These are phyloP conservation scores for Mycena citricolor DNA, from an alignment of 1,284 basidiomycete genomes.

Conservation along the genomic window DNA sequence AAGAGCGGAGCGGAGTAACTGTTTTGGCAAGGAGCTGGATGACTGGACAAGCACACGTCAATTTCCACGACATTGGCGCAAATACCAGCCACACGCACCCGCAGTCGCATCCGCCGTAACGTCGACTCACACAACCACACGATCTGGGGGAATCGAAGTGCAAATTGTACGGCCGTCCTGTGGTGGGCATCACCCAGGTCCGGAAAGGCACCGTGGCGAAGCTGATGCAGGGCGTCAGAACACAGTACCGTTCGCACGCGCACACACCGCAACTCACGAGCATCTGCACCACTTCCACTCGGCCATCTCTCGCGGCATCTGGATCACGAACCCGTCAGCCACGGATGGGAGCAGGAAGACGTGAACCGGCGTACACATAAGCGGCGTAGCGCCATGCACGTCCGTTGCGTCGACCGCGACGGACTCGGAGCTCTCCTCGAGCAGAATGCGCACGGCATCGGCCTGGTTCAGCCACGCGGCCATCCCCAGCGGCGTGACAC, in stretches of 20 bases:
- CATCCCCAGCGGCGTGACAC: constrained; percentile 72
- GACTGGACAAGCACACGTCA: constrained; percentile 8
- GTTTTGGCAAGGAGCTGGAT: background rate
- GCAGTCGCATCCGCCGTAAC: constrained; percentile 57
- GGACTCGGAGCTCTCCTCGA: constrained; percentile 56
- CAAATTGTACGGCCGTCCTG: constrained; percentile 67
- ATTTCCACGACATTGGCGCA: constrained; percentile 16
- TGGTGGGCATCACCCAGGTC: constrained; percentile 69
- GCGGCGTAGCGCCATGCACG: constrained; percentile 65
- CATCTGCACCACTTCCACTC: constrained; percentile 56
- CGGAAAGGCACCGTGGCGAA: constrained; percentile 66
- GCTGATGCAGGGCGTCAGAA: constrained; percentile 35
- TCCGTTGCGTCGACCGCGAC: constrained; percentile 73
- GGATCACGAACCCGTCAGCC: constrained; percentile 24
- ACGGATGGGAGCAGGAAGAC: constrained; percentile 15
- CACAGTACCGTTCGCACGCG: constrained; percentile 4
- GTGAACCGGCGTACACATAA: constrained; percentile 65
- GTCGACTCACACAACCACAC: constrained; percentile 69
- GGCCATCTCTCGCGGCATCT: constrained; percentile 76
- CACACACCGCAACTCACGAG: constrained; percentile 46
- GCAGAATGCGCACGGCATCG: constrained; percentile 53
- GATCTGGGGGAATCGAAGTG: constrained; percentile 56
- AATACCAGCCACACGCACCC: too few relatives aligned
- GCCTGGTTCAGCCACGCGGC: constrained; percentile 71
- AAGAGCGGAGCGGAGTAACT: constrained; percentile 30